Base-by-base conservation (phyloP, 768 basidiomycete species). In the Termitomyces sp. region DNA sequence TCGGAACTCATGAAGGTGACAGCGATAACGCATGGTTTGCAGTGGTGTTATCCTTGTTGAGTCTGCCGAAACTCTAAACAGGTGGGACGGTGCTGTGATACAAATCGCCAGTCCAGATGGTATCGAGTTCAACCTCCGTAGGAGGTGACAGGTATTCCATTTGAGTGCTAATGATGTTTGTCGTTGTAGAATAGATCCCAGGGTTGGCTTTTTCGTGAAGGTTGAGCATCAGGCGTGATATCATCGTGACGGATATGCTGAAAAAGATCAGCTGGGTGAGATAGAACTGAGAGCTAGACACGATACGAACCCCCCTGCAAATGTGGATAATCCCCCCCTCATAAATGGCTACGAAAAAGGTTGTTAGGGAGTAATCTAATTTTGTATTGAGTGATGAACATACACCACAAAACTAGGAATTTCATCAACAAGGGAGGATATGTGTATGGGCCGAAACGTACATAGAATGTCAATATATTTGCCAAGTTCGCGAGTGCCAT, bases 151-250 rank as follows among this genome's bases (percentile, higher is more conserved):
- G 52, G 55, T 62, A 66, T 52, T 67, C 65, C n/a, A 67, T 55
- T 12, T 62, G 55, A 5, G 66, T 71, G 34, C 51, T 63, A n/a
- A 63, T 67, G 3, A 52, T 16, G 5, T 52, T 42, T 57, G 18
- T 44, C 6, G 10, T 22, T 3, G 58, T 58, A 20, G 69, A 70
- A 56, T 66, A 69, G 10, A 77, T 71, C 2, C 77, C 75, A 14
- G 61, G 48, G 33, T 69, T 64, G 8, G 76, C 76, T 30, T 67
- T 74, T 67, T 74, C 67, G 63, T 82, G 78, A 10, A 84, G 72
- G 64, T 85, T 83, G 36, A 84, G 76, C 75, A 82, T 81, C 0
- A 85, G 74, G 8, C 81, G 81, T 12, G 80, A 82, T 71, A 82
- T 76, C 75, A 83, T 74, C 1, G 76, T 78, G 8, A 82, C 73